Conservation (phyloP, 257 asterid genomes). For the Solanum pinnatisectum region DNA sequence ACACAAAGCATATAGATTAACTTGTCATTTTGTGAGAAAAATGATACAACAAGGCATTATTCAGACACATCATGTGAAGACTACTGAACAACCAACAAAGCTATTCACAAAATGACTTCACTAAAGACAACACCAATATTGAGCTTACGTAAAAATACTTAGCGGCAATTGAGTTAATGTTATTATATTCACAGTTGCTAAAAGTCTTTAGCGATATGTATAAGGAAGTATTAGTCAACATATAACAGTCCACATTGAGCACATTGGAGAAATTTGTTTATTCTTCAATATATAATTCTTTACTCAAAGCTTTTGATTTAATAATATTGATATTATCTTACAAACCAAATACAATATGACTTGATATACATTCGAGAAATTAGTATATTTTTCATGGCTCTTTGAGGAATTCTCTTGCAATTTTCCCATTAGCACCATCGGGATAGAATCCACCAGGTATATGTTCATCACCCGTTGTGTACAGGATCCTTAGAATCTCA, state of each 20-base stretch:
- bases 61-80: background rate
- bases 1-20: background rate
- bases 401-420: constrained; percentile 16
- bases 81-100: background rate
- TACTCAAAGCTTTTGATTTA: background rate
- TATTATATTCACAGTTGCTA: background rate
- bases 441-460: constrained; percentile 38
- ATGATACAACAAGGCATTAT: background rate
- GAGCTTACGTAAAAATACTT: background rate
- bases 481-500: constrained; percentile 25
- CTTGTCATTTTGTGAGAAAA: no score
- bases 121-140: background rate
- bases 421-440: constrained; percentile 30
- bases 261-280: background rate
- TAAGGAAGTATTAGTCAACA: background rate
- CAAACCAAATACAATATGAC: background rate
- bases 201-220: background rate
- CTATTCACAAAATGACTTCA: no score
- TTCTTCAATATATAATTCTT: background rate
- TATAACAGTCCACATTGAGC: background rate
- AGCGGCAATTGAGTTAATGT: background rate
- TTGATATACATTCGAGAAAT: background rate
- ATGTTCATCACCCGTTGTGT: constrained; percentile 22
- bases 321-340: background rate
- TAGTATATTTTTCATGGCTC: background rate